Evolutionary conservation across 139 green algal genomes (phyloP).

Genomic region (Auxenochlorella pyrenoidosa): DNA sequence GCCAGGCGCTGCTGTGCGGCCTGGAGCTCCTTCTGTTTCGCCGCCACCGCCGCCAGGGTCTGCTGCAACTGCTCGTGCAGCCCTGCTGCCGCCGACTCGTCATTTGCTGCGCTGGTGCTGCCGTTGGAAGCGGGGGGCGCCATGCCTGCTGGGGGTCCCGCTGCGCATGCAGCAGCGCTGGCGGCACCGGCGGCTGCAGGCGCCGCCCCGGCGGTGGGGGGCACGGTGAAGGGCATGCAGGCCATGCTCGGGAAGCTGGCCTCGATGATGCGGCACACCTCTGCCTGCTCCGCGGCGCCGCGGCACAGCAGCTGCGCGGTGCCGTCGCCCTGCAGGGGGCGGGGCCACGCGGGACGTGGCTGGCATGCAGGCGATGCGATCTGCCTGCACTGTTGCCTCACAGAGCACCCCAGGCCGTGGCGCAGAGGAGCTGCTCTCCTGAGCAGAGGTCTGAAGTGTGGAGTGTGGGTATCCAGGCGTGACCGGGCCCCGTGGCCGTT

Average conservation of each 20-base stretch:
- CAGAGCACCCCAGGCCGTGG: no score
- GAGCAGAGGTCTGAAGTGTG: no score
- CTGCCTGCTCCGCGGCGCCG: conserved; percentile 45
- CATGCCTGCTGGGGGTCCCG: no score
- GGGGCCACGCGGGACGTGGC: neutral
- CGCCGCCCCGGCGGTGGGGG: neutral
- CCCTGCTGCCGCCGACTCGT: neutral
- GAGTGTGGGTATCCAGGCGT: no score
- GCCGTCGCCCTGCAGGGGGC: conserved; percentile 67
- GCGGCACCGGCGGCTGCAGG: neutral
- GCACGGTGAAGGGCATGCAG: conserved; percentile 45
- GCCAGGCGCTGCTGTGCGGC: neutral
- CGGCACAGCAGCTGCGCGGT: conserved; percentile 77
- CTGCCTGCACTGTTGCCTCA: no score
- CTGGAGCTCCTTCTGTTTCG: neutral
- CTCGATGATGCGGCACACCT: conserved; percentile 46
- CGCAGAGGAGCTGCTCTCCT: neutral
- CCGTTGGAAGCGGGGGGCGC: neutral
- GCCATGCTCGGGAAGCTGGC: conserved; percentile 26
- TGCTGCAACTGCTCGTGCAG: conserved; percentile 58
- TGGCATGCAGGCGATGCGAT: no score
- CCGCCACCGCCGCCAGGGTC: neutral
- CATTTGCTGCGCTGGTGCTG: no score
- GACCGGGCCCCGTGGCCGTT: no score
- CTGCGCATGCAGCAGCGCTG: no score